Conservation (phyloP, 1,139 yeast species). For the Groenewaldozyma sp. region DNA sequence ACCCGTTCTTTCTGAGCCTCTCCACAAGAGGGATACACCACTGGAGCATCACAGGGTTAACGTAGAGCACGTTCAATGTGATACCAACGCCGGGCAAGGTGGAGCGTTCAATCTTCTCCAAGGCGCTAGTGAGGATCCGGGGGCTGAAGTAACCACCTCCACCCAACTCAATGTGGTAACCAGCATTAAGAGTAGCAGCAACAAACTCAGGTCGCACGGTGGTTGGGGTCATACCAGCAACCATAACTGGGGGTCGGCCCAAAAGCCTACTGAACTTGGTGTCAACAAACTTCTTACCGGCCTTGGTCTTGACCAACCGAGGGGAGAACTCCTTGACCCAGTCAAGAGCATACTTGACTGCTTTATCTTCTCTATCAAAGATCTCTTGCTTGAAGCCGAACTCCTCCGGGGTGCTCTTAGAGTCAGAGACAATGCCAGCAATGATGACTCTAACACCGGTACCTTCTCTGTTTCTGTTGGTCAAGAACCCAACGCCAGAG, state of each 20-base stretch:
- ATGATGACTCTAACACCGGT: slow-evolving; percentile 92
- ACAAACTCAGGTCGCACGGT: slow-evolving; percentile 93
- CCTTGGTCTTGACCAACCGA: slow-evolving; percentile 59
- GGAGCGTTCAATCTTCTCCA: slow-evolving; percentile 48
- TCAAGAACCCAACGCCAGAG: slow-evolving; percentile 90
- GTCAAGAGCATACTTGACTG: slow-evolving; percentile 75
- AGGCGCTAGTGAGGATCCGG: slow-evolving; percentile 59
- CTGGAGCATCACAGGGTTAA: slow-evolving; percentile 93
- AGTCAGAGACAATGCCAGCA: slow-evolving; percentile 76
- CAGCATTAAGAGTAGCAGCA: slow-evolving; percentile 88
- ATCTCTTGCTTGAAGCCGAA: slow-evolving; percentile 94
- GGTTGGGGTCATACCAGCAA: slow-evolving; percentile 99
- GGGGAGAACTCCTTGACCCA: slow-evolving; percentile 91
- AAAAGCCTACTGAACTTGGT: slow-evolving; percentile 88
- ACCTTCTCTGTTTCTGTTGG: slow-evolving; percentile 97
- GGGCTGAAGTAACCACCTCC: slow-evolving; percentile 97
- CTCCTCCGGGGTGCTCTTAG: slow-evolving; percentile 58
- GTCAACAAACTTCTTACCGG: slow-evolving; percentile 63
- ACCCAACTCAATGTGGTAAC: slow-evolving; percentile 94
- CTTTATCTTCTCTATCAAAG: slow-evolving; percentile 56
- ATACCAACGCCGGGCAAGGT: slow-evolving; percentile 81
- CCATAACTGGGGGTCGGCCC: slow-evolving; percentile 94
- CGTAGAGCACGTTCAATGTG: slow-evolving; percentile 86
- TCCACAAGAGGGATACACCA: slow-evolving; percentile 97
- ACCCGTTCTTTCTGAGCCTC: slow-evolving; percentile 80